Conservation (phyloP, 2,329 filamentous ascomycete species). For the Ophiostoma tasmaniense region DNA sequence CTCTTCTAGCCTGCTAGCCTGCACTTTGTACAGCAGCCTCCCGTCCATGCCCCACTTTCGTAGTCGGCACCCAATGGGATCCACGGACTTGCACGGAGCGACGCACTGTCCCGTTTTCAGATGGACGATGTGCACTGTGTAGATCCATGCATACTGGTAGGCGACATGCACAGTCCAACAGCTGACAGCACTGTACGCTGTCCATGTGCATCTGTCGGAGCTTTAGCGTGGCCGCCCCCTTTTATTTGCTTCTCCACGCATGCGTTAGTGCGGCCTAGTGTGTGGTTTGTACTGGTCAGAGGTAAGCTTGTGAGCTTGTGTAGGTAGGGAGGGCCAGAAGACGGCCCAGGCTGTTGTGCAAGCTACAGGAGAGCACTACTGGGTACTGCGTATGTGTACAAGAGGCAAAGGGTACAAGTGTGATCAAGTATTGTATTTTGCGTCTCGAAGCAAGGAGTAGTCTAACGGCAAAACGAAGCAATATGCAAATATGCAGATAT, state of each 20-base stretch:
- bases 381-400: not conserved
- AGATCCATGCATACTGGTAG: not conserved
- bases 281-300: not conserved
- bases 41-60: constrained; percentile 7
- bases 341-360: not conserved
- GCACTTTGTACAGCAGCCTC: constrained; percentile 1
- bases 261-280: not conserved
- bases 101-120: not conserved
- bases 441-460: not conserved
- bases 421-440: not conserved
- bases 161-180: not conserved
- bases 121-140: not conserved
- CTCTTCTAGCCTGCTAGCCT: not conserved
- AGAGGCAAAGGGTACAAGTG: not conserved
- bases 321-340: not conserved
- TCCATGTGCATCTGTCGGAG: not conserved
- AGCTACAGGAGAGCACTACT: not conserved
- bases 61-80: constrained; percentile 9
- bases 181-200: not conserved
- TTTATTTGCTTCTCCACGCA: constrained; percentile 9
- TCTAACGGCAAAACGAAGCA: not conserved
- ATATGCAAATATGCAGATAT: not conserved
- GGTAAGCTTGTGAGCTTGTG: not conserved
- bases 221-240: constrained; percentile 1
- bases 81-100: not conserved